Conservation (phyloP, 192 early-diverging fungal genomes). For the Funneliformis mosseae region DNA sequence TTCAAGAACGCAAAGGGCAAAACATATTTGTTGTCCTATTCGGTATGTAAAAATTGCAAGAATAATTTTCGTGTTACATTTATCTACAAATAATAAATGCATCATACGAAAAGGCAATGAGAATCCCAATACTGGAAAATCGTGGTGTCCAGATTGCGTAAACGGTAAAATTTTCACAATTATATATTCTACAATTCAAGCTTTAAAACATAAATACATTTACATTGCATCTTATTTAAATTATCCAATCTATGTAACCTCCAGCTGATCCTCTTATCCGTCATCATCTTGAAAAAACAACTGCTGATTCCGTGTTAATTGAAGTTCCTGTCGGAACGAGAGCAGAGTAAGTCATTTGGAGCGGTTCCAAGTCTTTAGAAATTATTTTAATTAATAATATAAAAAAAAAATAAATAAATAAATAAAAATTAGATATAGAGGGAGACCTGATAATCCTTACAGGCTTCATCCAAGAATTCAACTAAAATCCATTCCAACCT, state of each 20-base stretch:
- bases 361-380: not conserved
- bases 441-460: slow-evolving; percentile 4
- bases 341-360: not conserved
- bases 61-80: not conserved
- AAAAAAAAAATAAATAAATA: not conserved
- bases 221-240: not conserved
- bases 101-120: slow-evolving; percentile 2
- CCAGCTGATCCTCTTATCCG: slow-evolving; percentile 24
- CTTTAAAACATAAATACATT: too few species aligned
- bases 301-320: not conserved
- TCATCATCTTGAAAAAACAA: not conserved
- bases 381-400: not conserved
- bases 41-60: not conserved
- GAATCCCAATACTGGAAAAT: slow-evolving; percentile 45
- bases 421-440: not conserved
- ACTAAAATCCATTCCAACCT: slow-evolving; percentile 11
- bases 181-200: too few species aligned
- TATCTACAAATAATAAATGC: not conserved
- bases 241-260: not conserved
- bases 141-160: slow-evolving; percentile 51
- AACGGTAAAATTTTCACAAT: slow-evolving; percentile 15
- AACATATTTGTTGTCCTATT: not conserved
- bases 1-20: not conserved
- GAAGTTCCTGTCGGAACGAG: slow-evolving; percentile 28
- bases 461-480: slow-evolving; percentile 12